Evolutionary conservation across 2,329 filamentous ascomycete species (phyloP).

Genomic region (Verruconis gallopava): DNA sequence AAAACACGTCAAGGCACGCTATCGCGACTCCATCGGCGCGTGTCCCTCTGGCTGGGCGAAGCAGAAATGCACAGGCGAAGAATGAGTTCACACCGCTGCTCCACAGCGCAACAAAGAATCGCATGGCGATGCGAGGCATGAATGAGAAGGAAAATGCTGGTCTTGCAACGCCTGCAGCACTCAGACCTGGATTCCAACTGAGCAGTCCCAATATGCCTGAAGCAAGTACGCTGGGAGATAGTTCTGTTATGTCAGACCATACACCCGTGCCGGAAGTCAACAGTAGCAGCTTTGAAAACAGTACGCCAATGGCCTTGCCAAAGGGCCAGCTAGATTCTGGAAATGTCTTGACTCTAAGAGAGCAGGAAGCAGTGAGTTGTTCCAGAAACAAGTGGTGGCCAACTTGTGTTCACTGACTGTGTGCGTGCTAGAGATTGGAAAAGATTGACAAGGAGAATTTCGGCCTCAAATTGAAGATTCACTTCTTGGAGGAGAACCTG

Average conservation of each 20-base stretch:
- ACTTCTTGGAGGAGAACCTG: constrained; percentile 86
- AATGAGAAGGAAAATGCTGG: constrained; percentile 22
- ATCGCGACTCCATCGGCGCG: constrained; percentile 70
- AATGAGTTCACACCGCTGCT: constrained; percentile 91
- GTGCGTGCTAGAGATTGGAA: constrained; percentile 53
- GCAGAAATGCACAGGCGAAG: constrained; percentile 42
- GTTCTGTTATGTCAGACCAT: constrained; percentile 43
- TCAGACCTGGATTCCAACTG: constrained; percentile 48
- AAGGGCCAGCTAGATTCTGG: constrained; percentile 62
- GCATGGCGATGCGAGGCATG: constrained; percentile 27
- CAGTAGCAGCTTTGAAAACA: constrained; percentile 62
- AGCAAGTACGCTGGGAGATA: constrained; percentile 59
- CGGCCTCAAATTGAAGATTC: constrained; percentile 88
- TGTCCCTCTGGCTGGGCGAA: constrained; percentile 51
- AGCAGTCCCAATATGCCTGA: constrained; percentile 66
- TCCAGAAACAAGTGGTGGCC: constrained; percentile 3
- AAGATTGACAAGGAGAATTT: constrained; percentile 98
- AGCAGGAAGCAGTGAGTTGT: constrained; percentile 69
- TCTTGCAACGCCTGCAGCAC: constrained; percentile 55
- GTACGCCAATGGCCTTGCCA: constrained; percentile 65
- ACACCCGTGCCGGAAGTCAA: constrained; percentile 66
- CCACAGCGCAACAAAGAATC: constrained; percentile 65
- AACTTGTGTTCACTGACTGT: constrained; percentile 7
- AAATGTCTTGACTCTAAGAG: constrained; percentile 79
- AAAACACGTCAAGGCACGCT: constrained; percentile 29